These are phyloP conservation scores for Kodamaea restingae DNA, from an alignment of 805 yeast species.

Conservation along the genomic window DNA sequence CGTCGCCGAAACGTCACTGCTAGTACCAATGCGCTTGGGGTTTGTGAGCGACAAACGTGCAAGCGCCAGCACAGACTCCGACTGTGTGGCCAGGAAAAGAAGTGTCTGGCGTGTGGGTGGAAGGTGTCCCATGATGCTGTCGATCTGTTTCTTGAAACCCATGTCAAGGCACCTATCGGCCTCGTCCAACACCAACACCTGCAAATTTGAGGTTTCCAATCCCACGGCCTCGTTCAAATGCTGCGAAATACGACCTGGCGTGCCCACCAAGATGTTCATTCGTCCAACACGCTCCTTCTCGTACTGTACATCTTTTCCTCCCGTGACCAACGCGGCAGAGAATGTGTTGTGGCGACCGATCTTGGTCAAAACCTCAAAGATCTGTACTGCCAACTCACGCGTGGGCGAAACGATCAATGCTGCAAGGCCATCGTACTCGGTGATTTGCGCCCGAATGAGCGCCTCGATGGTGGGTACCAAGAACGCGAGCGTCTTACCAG, in stretches of 20 bases:
- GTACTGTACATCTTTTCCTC: slow-evolving; percentile 82
- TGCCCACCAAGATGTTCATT: slow-evolving; percentile 81
- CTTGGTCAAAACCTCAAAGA: slow-evolving; percentile 78
- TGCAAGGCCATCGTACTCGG: slow-evolving; percentile 82
- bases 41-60: slow-evolving; percentile 71
- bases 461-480: slow-evolving; percentile 75
- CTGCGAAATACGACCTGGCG: slow-evolving; percentile 88
- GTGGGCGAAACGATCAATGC: slow-evolving; percentile 90
- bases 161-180: slow-evolving; percentile 91
- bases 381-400: slow-evolving; percentile 86
- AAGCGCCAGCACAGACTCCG: slow-evolving; percentile 74
- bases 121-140: slow-evolving; percentile 70
- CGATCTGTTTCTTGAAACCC: slow-evolving; percentile 85
- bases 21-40: slow-evolving; percentile 47
- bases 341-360: slow-evolving; percentile 72
- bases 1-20: slow-evolving; percentile 55
- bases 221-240: slow-evolving; percentile 89
- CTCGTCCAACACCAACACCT: slow-evolving; percentile 80
- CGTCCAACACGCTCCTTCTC: slow-evolving; percentile 76
- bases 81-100: slow-evolving; percentile 84
- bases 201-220: slow-evolving; percentile 68
- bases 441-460: slow-evolving; percentile 66
- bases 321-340: slow-evolving; percentile 89
- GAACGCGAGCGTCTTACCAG: slow-evolving; percentile 88
- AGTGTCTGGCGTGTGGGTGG: slow-evolving; percentile 82